These are phyloP conservation scores for Alternaria sp. DNA, from an alignment of 2,329 filamentous ascomycete species.

Conservation along the genomic window DNA sequence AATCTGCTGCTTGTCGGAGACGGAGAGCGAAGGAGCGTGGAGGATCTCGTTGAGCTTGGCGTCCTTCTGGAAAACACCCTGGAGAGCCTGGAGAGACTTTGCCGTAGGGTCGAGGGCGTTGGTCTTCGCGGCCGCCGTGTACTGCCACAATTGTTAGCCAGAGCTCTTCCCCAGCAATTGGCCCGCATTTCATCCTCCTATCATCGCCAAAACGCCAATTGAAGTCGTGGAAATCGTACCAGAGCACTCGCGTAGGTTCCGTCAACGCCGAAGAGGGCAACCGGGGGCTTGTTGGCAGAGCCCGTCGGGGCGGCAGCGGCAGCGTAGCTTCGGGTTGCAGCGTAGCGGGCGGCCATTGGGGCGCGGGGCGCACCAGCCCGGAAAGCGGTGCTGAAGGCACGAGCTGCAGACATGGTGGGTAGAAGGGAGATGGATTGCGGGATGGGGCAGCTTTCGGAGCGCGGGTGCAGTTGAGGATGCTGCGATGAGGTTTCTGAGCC, in stretches of 20 bases:
- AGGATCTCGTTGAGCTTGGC: conserved; percentile 80
- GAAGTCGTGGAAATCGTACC: conserved; percentile 67
- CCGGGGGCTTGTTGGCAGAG: conserved; percentile 78
- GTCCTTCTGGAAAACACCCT: conserved; percentile 79
- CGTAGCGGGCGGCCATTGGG: conserved; percentile 66
- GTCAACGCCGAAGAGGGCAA: conserved; percentile 93
- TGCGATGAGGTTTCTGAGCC: conserved; percentile 37
- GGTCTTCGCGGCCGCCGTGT: conserved; percentile 92
- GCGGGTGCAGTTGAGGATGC: conserved; percentile 32
- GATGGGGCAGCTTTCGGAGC: conserved; percentile 39
- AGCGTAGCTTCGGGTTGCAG: conserved; percentile 80
- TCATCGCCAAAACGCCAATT: conserved; percentile 34
- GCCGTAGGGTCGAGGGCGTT: conserved; percentile 84
- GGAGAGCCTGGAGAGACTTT: conserved; percentile 77
- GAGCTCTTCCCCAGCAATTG: conserved; percentile 31
- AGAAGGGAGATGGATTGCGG: conserved; percentile 50
- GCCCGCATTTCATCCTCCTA: conserved; percentile 27
- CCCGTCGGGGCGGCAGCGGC: conserved; percentile 64
- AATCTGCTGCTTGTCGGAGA: conserved; percentile 83
- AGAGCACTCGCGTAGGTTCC: conserved; percentile 98
- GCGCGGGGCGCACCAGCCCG: conserved; percentile 65
- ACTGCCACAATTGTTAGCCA: conserved; percentile 65
- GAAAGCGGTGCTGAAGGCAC: conserved; percentile 65
- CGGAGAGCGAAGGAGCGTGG: conserved; percentile 77
- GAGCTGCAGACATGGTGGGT: conserved; percentile 64